These are phyloP conservation scores for Aegilops bicornis DNA, from an alignment of 176 grass and related monocot species.

Conservation along the genomic window DNA sequence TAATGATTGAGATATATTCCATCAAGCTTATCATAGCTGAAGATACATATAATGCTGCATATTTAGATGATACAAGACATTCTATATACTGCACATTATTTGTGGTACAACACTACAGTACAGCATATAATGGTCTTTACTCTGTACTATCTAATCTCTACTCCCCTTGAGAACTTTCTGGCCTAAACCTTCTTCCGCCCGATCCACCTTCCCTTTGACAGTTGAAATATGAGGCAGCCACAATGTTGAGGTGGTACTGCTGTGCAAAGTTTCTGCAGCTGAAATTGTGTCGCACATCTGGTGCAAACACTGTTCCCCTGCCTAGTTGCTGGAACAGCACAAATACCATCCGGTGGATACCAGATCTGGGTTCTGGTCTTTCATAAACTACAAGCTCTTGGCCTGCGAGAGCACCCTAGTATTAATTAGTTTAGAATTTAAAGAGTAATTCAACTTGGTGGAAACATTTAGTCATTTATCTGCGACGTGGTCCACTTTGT, in stretches of 20 bases:
- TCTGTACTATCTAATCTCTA: not conserved
- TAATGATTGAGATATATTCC: conserved; percentile 21
- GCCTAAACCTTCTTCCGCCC: conserved; percentile 58
- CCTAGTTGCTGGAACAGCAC: conserved; percentile 61
- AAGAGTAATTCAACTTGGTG: not conserved
- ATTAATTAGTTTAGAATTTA: conserved; percentile 23
- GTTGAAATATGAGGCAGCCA: conserved; percentile 63
- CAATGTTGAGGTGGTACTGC: conserved; percentile 60
- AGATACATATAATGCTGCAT: conserved; percentile 6
- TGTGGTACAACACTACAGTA: not conserved
- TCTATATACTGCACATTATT: conserved; percentile 35
- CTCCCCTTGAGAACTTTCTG: conserved; percentile 11
- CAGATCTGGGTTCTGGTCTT: conserved; percentile 60
- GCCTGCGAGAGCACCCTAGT: conserved; percentile 34
- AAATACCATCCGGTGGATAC: conserved; percentile 77
- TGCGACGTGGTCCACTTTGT: not conserved
- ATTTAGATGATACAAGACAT: not conserved
- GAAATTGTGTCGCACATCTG: conserved; percentile 62
- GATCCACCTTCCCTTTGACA: conserved; percentile 76
- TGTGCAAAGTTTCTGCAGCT: conserved; percentile 48
- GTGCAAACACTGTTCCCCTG: conserved; percentile 50
- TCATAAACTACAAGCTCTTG: conserved; percentile 57
- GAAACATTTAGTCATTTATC: not conserved
- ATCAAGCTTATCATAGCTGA: not conserved
- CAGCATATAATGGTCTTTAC: not conserved